Conservation (phyloP, 192 early-diverging fungal species). For the Thoreauomyces humboldtii region DNA sequence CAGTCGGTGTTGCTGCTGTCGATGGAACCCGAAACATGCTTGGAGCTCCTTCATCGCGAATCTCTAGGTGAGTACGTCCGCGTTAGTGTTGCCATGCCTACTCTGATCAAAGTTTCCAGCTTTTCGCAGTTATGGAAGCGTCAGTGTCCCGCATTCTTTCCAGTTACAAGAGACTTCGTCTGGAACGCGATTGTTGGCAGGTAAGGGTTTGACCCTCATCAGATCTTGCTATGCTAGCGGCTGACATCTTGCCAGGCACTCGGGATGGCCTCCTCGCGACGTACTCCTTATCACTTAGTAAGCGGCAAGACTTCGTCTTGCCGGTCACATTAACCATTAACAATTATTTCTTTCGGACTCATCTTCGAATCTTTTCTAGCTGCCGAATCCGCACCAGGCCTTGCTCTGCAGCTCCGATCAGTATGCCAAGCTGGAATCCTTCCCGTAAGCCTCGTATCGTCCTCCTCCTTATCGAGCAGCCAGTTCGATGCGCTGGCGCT, state of each 20-base stretch:
- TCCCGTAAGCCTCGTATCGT: neutral
- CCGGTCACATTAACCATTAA: no score
- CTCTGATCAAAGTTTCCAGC: no score
- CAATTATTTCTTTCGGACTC: no score
- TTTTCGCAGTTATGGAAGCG: neutral
- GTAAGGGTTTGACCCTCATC: no score
- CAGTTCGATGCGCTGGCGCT: neutral
- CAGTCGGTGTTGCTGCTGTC: neutral
- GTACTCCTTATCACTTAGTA: no score
- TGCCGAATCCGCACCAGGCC: no score
- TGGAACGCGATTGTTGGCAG: conserved; percentile 3
- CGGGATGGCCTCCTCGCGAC: neutral
- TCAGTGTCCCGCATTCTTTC: conserved; percentile 21
- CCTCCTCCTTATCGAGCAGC: neutral
- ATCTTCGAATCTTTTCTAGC: no score
- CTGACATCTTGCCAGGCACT: neutral
- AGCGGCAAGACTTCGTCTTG: no score
- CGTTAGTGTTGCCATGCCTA: neutral
- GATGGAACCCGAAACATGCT: neutral
- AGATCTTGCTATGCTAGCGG: no score
- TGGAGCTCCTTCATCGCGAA: neutral
- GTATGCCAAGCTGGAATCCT: neutral
- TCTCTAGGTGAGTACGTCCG: neutral
- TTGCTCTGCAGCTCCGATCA: neutral
- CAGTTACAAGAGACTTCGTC: neutral